Base-by-base conservation (phyloP, 2,329 filamentous ascomycete genomes). In the Aspergillus spinulosporus region DNA sequence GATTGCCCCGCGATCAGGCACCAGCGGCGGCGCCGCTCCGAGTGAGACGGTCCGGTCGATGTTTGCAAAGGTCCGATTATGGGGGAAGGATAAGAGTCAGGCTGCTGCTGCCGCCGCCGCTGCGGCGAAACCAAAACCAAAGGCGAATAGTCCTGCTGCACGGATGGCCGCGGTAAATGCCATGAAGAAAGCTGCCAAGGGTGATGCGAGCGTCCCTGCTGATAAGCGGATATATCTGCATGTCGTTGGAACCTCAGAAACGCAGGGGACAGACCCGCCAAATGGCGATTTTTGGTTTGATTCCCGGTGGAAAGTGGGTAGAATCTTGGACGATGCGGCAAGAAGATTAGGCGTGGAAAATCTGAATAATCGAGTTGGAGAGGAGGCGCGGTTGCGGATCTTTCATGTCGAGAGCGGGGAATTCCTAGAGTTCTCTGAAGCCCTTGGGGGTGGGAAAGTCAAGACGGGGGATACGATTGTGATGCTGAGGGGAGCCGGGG, bases 381-480 rank as follows among this genome's bases (percentile, higher is more conserved):
- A 79, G 76, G 86, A 88, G 70, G 87, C 92, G 57, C 88, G 88
- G 73, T 72, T 99, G 62, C 79, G 94, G 6, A 86, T 99, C 0
- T 99, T 96, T 68, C 92, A 97, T 71, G 90, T 99, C 0, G 92
- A 99, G 70, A 90, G 88, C 0, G 94, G 94, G 0, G 80, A 91
- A 56, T 73, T 99, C 60, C 74, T 99, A 61, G 92, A 94, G 58
- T 99, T 95, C 67, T 86, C 83, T 26, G 92, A 97, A 74, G 92
- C 93, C 78, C 80, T 96, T 54, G 92, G 91, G 3, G 80, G 80
- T 51, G 81, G 80, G 11, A 70, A 67, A 29, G 78, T 95, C 57
- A 84, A 84, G 62, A 92, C 84, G 63, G 94, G 94, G 1, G 93
- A 99, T 70, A 97, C 92, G 8, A 85, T 99, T 61, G 92, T 97